Evolutionary conservation across 2,329 filamentous ascomycete genomes (phyloP), one percentile per base, ranked within the genome.

Genomic region (Didymella pomorum): DNA sequence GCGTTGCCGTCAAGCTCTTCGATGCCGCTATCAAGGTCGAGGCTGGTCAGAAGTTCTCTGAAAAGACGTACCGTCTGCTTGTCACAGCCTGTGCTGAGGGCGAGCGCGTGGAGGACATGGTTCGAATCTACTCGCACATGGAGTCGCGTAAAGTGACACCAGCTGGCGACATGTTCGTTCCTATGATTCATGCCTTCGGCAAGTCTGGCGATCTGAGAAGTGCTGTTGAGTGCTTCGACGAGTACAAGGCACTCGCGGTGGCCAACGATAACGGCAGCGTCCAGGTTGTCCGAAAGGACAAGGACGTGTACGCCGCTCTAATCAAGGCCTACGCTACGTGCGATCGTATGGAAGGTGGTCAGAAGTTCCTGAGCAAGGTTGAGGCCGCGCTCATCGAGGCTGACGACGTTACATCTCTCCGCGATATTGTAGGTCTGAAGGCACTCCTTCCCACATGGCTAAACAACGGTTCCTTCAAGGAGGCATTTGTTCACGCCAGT

Each of bases 181-280:
- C 89, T 18, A 97, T 99, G 91, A 97, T 99, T 75, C 88, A 90
- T n/a, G 93, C 93, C 0, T 98, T 97, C 73, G 92, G 92, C 60
- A 85, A 86, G 41, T 86, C 85, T 11, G 91, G 93, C 48, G 93
- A 98, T 73, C 80, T 98, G 43, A 84, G 88, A 69, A 96, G 91
- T 67, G 95, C 93, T 20, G 91, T 98, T 7, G 93, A 97, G 75
- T 93, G 92, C 78, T 99, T 97, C 79, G 94, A 96, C 64, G 92
- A 97, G 78, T 98, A 98, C 83, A 92, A 92, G 72, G 86, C 87
- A 44, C 83, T 97, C 41, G 93, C 94, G n/a, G 87, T 98, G 51
- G 88, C 89, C 37, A 86, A 95, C 73, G 91, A 97, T 75, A 86
- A 84, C 37, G 93, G 93, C 56, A 82, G 87, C 58, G 82, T 88